A percentile compares a stretch with the other conserved stretches of the same genome.
Evolutionary conservation across 306 rosid genomes (phyloP).

Genomic region (Prunus padus): DNA sequence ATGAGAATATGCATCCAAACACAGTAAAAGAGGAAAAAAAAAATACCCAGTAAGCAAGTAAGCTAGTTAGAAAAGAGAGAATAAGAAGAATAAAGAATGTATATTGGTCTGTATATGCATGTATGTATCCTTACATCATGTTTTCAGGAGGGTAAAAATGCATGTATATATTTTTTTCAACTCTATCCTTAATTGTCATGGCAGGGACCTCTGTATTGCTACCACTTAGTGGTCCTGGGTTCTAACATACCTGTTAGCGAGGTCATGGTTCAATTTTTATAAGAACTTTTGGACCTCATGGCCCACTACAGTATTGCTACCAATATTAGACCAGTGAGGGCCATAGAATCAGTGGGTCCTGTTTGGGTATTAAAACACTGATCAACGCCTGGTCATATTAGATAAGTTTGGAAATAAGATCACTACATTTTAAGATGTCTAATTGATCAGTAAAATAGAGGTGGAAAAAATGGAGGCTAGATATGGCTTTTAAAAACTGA

Average conservation of each 20-base stretch:
- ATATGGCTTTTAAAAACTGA: not conserved
- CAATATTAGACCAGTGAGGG: not conserved
- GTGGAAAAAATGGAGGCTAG: not conserved
- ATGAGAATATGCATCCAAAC: not conserved
- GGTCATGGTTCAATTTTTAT: not conserved
- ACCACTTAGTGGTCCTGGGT: not conserved
- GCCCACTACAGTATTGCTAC: not conserved
- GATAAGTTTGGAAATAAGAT: not conserved
- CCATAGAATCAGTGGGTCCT: not conserved
- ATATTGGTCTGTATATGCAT: not conserved
- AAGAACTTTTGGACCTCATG: not conserved
- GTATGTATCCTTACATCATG: not conserved
- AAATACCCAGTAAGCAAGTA: not conserved
- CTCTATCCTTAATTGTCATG: not conserved
- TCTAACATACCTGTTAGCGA: not conserved
- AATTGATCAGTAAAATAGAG: not conserved
- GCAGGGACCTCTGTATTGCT: not conserved
- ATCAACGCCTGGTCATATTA: not conserved
- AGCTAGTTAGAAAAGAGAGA: not conserved
- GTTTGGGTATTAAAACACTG: not conserved
- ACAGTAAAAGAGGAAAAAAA: not conserved
- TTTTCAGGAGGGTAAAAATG: not conserved
- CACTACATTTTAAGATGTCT: not conserved
- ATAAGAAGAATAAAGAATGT: not conserved
- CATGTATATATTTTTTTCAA: too few species aligned